Percentiles rank a stretch among this genome's conserved stretches.
Conservation (phyloP, 257 asterid genomes). For the Lantana camara region DNA sequence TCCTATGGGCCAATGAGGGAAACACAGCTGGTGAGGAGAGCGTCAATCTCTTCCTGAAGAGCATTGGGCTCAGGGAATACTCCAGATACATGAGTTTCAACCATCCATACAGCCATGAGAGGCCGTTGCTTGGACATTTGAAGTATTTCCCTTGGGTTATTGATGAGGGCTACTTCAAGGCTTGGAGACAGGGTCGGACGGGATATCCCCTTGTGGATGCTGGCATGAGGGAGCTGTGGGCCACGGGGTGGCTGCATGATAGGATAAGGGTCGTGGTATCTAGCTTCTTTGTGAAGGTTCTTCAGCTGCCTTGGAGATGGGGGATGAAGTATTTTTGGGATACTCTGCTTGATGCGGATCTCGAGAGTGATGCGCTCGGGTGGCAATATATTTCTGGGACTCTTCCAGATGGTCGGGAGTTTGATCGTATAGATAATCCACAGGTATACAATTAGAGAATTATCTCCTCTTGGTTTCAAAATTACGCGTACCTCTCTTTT, state of each 20-base stretch:
- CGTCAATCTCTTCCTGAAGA: conserved; percentile 83
- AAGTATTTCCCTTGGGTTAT: conserved; percentile 87
- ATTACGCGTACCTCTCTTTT: too few species aligned
- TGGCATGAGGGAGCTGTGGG: conserved; percentile 98
- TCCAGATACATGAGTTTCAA: conserved; percentile 92
- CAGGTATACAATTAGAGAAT: conserved; percentile 48
- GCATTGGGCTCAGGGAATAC: conserved; percentile 90
- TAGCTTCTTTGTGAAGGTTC: conserved; percentile 91
- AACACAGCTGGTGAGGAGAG: conserved; percentile 88
- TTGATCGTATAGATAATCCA: conserved; percentile 87
- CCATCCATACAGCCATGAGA: conserved; percentile 93
- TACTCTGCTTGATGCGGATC: conserved; percentile 89
- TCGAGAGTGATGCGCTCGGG: conserved; percentile 96
- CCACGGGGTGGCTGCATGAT: conserved; percentile 95
- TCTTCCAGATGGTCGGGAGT: conserved; percentile 83
- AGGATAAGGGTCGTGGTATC: conserved; percentile 89
- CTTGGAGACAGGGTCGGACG: conserved; percentile 94
- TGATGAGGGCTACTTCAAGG: conserved; percentile 83
- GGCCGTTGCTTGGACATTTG: conserved; percentile 82
- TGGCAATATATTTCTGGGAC: conserved; percentile 95
- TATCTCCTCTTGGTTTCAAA: too few species aligned
- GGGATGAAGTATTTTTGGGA: conserved; percentile 99
- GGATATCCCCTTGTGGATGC: conserved; percentile 97
- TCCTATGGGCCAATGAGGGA: conserved; percentile 89
- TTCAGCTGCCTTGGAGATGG: conserved; percentile 98